Evolutionary conservation across 2,329 filamentous ascomycete species (phyloP).

Genomic region (Rutstroemia sp.): DNA sequence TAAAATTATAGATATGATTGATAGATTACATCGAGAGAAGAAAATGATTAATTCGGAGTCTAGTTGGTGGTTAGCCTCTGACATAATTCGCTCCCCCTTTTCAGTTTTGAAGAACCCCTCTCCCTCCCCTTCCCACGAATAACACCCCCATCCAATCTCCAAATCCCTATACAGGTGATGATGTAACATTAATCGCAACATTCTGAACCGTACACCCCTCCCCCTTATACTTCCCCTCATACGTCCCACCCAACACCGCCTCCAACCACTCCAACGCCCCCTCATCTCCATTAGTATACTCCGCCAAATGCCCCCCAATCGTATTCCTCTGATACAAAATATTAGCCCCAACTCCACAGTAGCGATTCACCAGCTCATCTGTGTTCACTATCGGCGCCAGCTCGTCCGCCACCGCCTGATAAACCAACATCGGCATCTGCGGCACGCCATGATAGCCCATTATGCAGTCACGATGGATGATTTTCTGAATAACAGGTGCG

Average conservation of each 20-base stretch:
- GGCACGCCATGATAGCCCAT: conserved; percentile 34
- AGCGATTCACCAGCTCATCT: conserved; percentile 35
- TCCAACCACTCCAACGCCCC: background rate
- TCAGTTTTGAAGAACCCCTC: too few relatives aligned
- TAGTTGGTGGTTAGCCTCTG: too few relatives aligned
- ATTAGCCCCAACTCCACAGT: conserved; percentile 35
- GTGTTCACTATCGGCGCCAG: conserved; percentile 37
- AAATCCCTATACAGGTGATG: background rate
- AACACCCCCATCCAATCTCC: too few relatives aligned
- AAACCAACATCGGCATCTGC: conserved; percentile 40
- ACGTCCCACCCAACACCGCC: background rate
- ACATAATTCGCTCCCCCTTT: too few relatives aligned
- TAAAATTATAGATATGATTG: too few relatives aligned
- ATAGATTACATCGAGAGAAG: too few relatives aligned
- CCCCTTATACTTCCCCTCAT: background rate
- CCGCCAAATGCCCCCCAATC: conserved; percentile 34
- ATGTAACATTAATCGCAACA: background rate
- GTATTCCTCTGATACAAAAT: conserved; percentile 39
- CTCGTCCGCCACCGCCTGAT: conserved; percentile 43
- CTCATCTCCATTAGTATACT: background rate
- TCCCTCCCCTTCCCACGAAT: too few relatives aligned
- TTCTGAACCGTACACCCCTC: background rate
- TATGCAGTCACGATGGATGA: conserved; percentile 7
- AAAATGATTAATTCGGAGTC: too few relatives aligned
- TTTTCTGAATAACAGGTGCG: conserved; percentile 1